Evolutionary conservation across 2,329 filamentous ascomycete genomes (phyloP), one percentile per base, ranked within the genome.

Genomic region (Clonostachys sp.): DNA sequence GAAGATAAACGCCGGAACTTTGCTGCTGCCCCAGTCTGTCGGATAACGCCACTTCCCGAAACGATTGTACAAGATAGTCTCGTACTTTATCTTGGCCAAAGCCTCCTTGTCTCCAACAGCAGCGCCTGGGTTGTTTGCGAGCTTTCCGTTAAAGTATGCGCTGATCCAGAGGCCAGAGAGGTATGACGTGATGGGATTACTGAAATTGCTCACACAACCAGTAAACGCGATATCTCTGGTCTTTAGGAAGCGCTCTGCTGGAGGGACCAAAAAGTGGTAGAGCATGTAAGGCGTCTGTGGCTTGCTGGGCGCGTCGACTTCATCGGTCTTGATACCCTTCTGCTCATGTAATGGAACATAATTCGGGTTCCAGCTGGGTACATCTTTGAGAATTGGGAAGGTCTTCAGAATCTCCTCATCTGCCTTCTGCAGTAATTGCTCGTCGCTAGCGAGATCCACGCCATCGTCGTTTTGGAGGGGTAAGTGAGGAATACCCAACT

Each of bases 1-100:
- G 51, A 48, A 49, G 5, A 87, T 84, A 53, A 91, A 83, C 59
- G 88, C 86, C 3, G 46, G 46, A 0, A 83, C 83, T 45, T 77
- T 69, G 57, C 71, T 73, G 18, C 67, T 71, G 1, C 85, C 86
- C 54, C 81, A 83, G 0, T 85, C 86, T 3, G 70, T 75, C 2
- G 84, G 81, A 52, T 86, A 87, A n/a, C 87, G 74, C 77, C 83
- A 84, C 48, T 75, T 79, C 2, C 84, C 84, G 60, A 85, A 92
- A 41, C 86, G 79, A 2, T 76, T 81, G 57, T 86, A 73, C 24
- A 90, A 66, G 41, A 84, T 74, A 0, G 83, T 80, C 54, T 85
- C 75, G 47, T 74, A 71, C 16, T 59, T 63, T 5, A 78, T 52
- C 34, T 58, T 53, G 3, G 69, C 65, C 34, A 44, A 13, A 7